phyloP scores from a whole-genome alignment of 768 basidiomycete species.

The Boletellus emodensis region DNA sequence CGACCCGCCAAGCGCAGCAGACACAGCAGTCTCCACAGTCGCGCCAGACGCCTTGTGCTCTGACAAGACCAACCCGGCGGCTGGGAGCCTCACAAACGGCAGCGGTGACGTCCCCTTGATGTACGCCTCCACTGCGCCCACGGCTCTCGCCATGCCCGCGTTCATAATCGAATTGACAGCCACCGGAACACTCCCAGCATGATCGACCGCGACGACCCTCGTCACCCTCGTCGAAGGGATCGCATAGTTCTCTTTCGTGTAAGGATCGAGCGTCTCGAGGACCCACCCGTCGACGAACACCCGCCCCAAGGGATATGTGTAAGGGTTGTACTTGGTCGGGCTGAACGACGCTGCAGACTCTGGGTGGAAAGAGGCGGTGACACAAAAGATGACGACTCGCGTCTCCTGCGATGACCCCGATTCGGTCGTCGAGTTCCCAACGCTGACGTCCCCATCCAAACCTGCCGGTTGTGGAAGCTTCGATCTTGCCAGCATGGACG shows the following conservation, averaged over 20 bases:
- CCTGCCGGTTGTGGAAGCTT: constrained; percentile 33
- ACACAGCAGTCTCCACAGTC: constrained; percentile 33
- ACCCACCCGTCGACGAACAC: constrained; percentile 93
- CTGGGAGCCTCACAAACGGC: constrained; percentile 67
- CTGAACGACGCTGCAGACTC: constrained; percentile 56
- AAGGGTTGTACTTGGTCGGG: constrained; percentile 70
- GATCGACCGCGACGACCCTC: constrained; percentile 80
- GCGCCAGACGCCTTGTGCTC: constrained; percentile 38
- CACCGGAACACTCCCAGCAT: constrained; percentile 78
- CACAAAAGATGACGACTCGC: constrained; percentile 72
- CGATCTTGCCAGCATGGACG: constrained; percentile 68
- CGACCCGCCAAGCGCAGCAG: constrained; percentile 25
- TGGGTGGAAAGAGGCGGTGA: constrained; percentile 77
- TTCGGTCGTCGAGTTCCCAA: constrained; percentile 17
- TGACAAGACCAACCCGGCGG: constrained; percentile 54
- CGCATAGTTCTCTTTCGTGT: constrained; percentile 87
- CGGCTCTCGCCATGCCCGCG: constrained; percentile 63
- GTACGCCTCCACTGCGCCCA: constrained; percentile 70
- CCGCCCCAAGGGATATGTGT: constrained; percentile 68
- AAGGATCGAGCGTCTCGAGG: constrained; percentile 93
- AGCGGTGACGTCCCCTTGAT: constrained; percentile 63
- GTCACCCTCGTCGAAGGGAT: constrained; percentile 92
- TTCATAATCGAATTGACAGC: constrained; percentile 87
- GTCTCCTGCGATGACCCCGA: constrained; percentile 36
- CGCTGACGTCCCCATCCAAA: constrained; percentile 41